Evolutionary conservation across 1,284 basidiomycete species (phyloP).

Genomic region (Melampsora larici-populina): DNA sequence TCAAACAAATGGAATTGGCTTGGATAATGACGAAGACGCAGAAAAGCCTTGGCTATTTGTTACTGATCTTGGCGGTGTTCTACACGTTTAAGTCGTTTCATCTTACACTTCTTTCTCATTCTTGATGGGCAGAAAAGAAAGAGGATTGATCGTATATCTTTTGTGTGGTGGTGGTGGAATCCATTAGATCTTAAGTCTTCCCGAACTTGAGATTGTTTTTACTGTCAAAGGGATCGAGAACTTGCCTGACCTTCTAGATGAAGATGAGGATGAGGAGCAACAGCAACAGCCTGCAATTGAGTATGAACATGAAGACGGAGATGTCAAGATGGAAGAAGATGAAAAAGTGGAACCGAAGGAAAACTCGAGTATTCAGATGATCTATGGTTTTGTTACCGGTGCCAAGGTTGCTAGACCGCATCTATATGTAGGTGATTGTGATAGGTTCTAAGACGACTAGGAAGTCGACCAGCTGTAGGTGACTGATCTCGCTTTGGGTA

Average conservation of each 20-base stretch:
- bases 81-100: too few species aligned
- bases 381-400: slow-evolving; percentile 31
- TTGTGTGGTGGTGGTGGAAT: too few species aligned
- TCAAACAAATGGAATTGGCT: too few species aligned
- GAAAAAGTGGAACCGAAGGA: not conserved
- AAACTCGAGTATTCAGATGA: slow-evolving; percentile 14
- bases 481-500: too few species aligned
- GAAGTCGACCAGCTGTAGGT: too few species aligned
- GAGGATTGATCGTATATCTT: too few species aligned
- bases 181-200: not conserved
- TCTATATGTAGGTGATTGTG: slow-evolving; percentile 28
- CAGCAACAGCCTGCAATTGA: too few species aligned
- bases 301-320: slow-evolving; percentile 8
- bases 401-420: slow-evolving; percentile 22
- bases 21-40: too few species aligned
- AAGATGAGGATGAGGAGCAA: not conserved
- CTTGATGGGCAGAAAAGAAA: too few species aligned
- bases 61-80: too few species aligned
- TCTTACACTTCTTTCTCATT: too few species aligned
- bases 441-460: not conserved
- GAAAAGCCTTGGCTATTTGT: too few species aligned
- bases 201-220: slow-evolving; percentile 18
- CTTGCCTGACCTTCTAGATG: slow-evolving; percentile 24
- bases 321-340: slow-evolving; percentile 21
- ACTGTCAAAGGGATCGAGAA: slow-evolving; percentile 31